These are phyloP conservation scores for Hura crepitans DNA, from an alignment of 441 rosid species.

Conservation along the genomic window DNA sequence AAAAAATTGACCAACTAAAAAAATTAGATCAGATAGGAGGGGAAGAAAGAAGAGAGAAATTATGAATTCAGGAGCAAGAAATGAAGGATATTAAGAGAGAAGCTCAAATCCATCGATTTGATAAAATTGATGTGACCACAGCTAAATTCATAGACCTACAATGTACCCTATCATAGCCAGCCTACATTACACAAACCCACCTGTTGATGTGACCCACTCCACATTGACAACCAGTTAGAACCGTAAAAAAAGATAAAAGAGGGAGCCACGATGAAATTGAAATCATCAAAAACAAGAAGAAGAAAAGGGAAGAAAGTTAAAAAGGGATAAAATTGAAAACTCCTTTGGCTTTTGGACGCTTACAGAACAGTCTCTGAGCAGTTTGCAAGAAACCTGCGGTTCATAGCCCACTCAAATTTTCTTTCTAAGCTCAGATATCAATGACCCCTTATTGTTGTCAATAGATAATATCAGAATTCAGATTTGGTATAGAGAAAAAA, in stretches of 20 bases:
- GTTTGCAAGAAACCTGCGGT: slow-evolving; percentile 36
- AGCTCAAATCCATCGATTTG: slow-evolving; percentile 16
- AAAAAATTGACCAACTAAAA: not conserved
- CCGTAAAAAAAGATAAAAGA: slow-evolving; percentile 31
- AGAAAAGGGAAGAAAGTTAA: slow-evolving; percentile 11
- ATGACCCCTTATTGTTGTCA: slow-evolving; percentile 24
- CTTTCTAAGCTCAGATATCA: slow-evolving; percentile 34
- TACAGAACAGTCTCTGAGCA: slow-evolving; percentile 20
- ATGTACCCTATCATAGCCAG: slow-evolving; percentile 38
- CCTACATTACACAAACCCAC: slow-evolving; percentile 38
- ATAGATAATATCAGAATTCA: slow-evolving; percentile 17
- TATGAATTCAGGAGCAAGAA: slow-evolving; percentile 12
- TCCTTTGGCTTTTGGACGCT: not conserved
- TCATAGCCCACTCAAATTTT: slow-evolving; percentile 12
- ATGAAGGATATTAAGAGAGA: slow-evolving; percentile 12
- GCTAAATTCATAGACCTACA: slow-evolving; percentile 48
- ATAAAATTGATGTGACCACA: slow-evolving; percentile 46
- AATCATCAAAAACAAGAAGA: slow-evolving; percentile 1
- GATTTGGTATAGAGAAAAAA: slow-evolving; percentile 9
- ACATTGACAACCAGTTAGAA: slow-evolving; percentile 62
- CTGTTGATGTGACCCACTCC: slow-evolving; percentile 96
- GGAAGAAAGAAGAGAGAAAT: not conserved
- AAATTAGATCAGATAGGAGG: not conserved
- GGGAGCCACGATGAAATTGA: not conserved
- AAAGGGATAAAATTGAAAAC: not conserved